Evolutionary conservation across 2,329 filamentous ascomycete genomes (phyloP), one percentile per base, ranked within the genome.

Genomic region (Diaporthe velutina): DNA sequence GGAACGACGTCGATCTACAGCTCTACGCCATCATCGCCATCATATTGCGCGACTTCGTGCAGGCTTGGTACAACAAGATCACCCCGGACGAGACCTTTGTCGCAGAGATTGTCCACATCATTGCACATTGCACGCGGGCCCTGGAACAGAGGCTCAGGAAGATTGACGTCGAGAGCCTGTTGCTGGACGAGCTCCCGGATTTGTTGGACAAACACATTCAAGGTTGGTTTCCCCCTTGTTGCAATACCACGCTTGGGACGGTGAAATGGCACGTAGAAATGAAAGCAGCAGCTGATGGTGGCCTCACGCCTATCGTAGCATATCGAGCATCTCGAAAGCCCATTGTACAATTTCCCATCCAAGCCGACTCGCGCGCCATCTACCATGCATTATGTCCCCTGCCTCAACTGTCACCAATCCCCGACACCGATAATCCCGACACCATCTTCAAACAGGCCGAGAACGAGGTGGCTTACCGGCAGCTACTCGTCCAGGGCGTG

Each of bases 11-110:
- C 75, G 97, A 99, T 83, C 86, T 97, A 73, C 94, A 99, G 84
- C 89, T 99, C 6, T 99, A 98, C 82, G 96, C 95, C 38, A 90
- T 98, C 75, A 92, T 99, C 76, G 94, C 97, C 70, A 93, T 98
- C 75, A 92, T 98, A 76, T 88, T 98, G 79, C 92, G 94, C 80
- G 95, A 98, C 77, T 98, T 95, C 82, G 94, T 99, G 50, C 93
- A 97, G 83, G 92, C 91, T 42, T 99, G 97, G 97, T 99, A 99
- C 86, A 89, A 88, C 77, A 96, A 93, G 83, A 97, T 99, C 83
- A 98, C 96, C 1, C 91, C 95, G 4, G 96, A 99, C 84, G 94
- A 96, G 81, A 89, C 91, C 17, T 97, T 99, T 81, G 92, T 97
- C 75, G 93, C 93, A 78, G 96, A 98, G 85, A 90, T 98, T 74